Evolutionary conservation across 305 asterid genomes (phyloP), one percentile per base, ranked within the genome.

Genomic region (Fraxinus xanthoxyloides): DNA sequence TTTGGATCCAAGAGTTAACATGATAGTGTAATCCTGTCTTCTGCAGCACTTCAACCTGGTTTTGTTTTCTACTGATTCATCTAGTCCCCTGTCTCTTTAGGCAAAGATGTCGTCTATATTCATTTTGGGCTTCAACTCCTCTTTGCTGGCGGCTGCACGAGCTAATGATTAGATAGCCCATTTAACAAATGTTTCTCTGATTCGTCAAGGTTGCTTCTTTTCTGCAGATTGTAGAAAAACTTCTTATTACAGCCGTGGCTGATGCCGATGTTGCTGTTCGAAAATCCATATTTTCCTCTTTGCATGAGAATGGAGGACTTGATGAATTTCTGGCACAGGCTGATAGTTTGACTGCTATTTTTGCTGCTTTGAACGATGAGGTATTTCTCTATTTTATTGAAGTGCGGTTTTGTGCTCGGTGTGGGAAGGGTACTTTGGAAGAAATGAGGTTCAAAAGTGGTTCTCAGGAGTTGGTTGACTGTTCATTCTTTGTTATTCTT

Each of bases 301-400:
- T 96, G 83, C 92, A 91, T 72, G 98, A 88, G 80, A 89, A 90
- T 90, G 91, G 94, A 79, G 95, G 92, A 77, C 91, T 96, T 81
- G 98, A 96, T 84, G 97, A 93, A 84, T 94, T 90, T 90, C 90
- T 96, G 87, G 97, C 99, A 56, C 98, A 94, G 88, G 99, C 98
- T 43, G 95, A 96, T 91, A 90, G 98, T 90, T 88, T 96, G 91
- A 92, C 97, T 80, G 97, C 98, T 72, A 90, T 96, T 73, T 96
- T 96, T 88, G 97, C 99, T 82, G 98, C 99, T 87, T 86, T 96
- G 77, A 96, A 96, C 90, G 99, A 96, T 43, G 99, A 96, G 98
- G 99, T 96, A 91, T 86, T 77, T 56, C 81, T 80, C 12, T 24
- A 63, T 24, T 7, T 63, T 63, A 21, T 23, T 63, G 72, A 63